Evolutionary conservation across 139 green algal species (phyloP).

Genomic region (Zygnema cylindricum): DNA sequence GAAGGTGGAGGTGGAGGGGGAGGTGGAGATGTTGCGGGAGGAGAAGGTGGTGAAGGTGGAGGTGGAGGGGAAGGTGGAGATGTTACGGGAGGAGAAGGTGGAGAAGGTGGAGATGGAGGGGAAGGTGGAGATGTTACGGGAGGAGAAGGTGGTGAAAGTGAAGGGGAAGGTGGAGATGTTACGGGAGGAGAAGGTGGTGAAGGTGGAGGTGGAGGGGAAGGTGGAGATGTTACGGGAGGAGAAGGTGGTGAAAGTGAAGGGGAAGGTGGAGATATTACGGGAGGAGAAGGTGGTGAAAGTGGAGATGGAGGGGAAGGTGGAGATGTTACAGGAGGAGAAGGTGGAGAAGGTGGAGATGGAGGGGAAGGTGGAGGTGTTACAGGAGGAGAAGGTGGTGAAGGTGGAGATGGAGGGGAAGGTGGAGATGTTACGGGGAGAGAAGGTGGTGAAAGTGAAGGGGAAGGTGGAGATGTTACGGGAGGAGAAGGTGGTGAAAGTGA

Average conservation of each 20-base stretch:
- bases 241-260: neutral
- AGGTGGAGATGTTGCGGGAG: neutral
- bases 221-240: neutral
- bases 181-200: neutral
- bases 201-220: neutral
- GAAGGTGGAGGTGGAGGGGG: neutral
- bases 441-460: too few species aligned
- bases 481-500: too few species aligned
- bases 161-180: too few species aligned
- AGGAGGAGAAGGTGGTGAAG: too few species aligned
- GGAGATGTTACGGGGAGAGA: too few species aligned
- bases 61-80: neutral
- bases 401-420: too few species aligned
- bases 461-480: too few species aligned
- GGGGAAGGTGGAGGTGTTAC: too few species aligned
- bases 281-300: neutral
- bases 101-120: conserved; percentile 9
- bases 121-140: conserved; percentile 21
- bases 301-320: neutral
- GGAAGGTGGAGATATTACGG: neutral
- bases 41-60: neutral
- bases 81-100: neutral
- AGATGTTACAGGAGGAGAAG: neutral
- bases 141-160: conserved; percentile 7
- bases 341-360: neutral